These are phyloP conservation scores for Scleroderma bovista DNA, from an alignment of 768 basidiomycete species.

Conservation along the genomic window DNA sequence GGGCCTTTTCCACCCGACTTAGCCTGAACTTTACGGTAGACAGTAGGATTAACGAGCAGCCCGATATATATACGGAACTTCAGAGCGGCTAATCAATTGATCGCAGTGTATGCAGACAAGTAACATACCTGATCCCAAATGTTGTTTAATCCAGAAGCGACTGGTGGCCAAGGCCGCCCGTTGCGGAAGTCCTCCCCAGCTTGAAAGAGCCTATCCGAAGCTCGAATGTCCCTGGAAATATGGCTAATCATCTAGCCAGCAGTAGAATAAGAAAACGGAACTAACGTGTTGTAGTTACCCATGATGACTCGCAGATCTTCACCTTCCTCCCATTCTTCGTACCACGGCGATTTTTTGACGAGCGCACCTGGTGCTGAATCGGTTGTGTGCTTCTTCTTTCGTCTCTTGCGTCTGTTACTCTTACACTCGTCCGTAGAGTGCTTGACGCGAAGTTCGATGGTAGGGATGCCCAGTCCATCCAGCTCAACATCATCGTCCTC, in stretches of 20 bases:
- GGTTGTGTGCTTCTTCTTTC: slow-evolving; percentile 36
- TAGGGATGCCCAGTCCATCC: slow-evolving; percentile 64
- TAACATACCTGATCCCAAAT: slow-evolving; percentile 62
- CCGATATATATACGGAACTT: slow-evolving; percentile 63
- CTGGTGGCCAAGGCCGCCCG: slow-evolving; percentile 34
- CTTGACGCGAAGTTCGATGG: slow-evolving; percentile 46
- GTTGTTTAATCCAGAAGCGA: slow-evolving; percentile 27
- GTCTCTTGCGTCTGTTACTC: slow-evolving; percentile 48
- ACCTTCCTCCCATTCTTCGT: slow-evolving; percentile 64
- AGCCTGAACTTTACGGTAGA: slow-evolving; percentile 24
- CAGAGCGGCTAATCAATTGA: slow-evolving; percentile 2
- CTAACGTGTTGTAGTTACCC: slow-evolving; percentile 48
- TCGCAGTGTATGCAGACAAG: background rate
- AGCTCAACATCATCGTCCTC: slow-evolving; percentile 47
- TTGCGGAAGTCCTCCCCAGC: slow-evolving; percentile 53
- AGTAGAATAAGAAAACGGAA: slow-evolving; percentile 5
- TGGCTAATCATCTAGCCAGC: background rate
- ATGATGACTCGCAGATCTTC: slow-evolving; percentile 43
- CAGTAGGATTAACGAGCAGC: slow-evolving; percentile 44
- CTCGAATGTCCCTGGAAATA: slow-evolving; percentile 35
- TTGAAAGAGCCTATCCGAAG: slow-evolving; percentile 51
- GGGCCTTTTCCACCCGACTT: slow-evolving; percentile 27
- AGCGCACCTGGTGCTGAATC: slow-evolving; percentile 12
- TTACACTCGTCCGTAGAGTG: slow-evolving; percentile 55
- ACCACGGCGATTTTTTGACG: slow-evolving; percentile 44